A percentile compares a stretch with the other conserved stretches of the same genome.
Evolutionary conservation across 1,139 yeast species (phyloP).

Genomic region (Geotrichum klebahnii): DNA sequence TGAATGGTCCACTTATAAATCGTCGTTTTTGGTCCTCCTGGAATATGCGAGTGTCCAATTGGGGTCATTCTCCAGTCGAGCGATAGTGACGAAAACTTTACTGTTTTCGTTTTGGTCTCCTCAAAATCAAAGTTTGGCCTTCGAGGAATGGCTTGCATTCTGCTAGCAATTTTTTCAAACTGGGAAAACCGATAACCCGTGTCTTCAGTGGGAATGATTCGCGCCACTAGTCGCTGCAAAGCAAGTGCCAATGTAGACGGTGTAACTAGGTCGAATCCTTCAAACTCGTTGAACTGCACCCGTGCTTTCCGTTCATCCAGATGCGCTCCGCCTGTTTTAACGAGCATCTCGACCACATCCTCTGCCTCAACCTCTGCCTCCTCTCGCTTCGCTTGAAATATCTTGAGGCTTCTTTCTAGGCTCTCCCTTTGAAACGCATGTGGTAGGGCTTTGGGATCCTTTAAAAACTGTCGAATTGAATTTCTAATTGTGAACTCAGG

Average conservation of each 20-base stretch:
- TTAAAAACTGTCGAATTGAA: conserved; percentile 34
- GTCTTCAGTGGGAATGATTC: conserved; percentile 12
- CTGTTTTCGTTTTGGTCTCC: neutral
- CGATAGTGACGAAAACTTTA: neutral
- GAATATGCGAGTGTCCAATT: neutral
- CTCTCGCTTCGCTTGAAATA: conserved; percentile 10
- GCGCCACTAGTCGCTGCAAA: conserved; percentile 4
- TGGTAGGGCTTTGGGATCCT: conserved; percentile 23
- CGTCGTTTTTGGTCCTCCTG: conserved; percentile 4
- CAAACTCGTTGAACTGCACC: conserved; percentile 11
- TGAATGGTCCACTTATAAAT: conserved; percentile 10
- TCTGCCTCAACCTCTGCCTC: conserved; percentile 5
- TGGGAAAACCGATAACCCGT: conserved; percentile 11
- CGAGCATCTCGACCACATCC: conserved; percentile 5
- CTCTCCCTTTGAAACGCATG: conserved; percentile 23
- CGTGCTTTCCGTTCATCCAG: conserved; percentile 1
- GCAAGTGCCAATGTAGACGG: conserved; percentile 14
- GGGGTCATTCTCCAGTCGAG: conserved; percentile 8
- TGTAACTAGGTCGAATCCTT: neutral
- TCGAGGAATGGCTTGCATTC: conserved; percentile 1
- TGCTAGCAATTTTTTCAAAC: conserved; percentile 4
- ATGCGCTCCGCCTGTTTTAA: neutral
- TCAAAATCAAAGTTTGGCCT: conserved; percentile 1
- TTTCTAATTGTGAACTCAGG: conserved; percentile 55
- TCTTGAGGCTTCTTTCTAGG: neutral